Conservation (phyloP, 2,329 filamentous ascomycete species). For the Pestalotiopsis sp. region DNA sequence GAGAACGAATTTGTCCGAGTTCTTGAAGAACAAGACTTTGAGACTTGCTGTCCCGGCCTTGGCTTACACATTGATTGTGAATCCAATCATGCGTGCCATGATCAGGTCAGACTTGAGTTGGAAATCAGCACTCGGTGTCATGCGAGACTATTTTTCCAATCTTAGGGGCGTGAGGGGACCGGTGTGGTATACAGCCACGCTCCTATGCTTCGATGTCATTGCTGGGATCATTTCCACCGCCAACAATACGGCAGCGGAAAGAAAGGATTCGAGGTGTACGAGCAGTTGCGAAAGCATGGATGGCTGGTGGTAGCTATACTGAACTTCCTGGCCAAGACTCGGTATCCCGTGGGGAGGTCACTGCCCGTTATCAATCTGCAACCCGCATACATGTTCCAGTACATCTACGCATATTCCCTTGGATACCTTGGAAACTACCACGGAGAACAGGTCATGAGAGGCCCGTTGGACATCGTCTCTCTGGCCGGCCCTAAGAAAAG, state of each 20-base stretch:
- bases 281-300: neutral
- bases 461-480: neutral
- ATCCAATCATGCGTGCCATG: conserved; percentile 3
- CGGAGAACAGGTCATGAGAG: conserved; percentile 3
- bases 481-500: neutral
- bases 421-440: conserved; percentile 15
- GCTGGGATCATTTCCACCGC: conserved; percentile 16
- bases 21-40: conserved; percentile 18
- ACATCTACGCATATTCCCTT: conserved; percentile 22
- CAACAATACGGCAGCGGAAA: neutral
- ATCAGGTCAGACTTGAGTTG: neutral
- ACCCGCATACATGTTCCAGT: conserved; percentile 21
- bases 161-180: conserved; percentile 18
- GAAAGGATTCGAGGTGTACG: neutral
- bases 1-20: conserved; percentile 10
- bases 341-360: conserved; percentile 16
- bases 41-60: conserved; percentile 20
- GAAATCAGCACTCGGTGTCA: neutral
- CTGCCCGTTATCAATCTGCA: conserved; percentile 19
- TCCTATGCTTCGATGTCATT: conserved; percentile 21
- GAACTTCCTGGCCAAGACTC: conserved; percentile 7
- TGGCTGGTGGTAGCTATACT: neutral
- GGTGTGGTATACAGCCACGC: conserved; percentile 23
- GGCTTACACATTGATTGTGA: conserved; percentile 15
- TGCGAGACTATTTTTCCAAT: neutral